Base-by-base conservation (phyloP, 2,329 filamentous ascomycete species). In the Penicillium sp. region DNA sequence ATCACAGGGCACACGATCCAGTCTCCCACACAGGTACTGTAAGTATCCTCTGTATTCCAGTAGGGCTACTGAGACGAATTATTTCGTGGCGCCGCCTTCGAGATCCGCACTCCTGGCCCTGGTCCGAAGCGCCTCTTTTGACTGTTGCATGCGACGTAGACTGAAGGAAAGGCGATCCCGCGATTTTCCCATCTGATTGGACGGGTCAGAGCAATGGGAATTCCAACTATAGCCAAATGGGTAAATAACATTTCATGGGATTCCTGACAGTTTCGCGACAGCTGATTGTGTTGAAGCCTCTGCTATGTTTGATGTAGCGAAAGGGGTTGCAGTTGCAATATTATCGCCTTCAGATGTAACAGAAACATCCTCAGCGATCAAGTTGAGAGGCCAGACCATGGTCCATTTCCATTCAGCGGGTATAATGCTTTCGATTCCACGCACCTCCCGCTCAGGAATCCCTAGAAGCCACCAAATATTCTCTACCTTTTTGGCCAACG, bases 371-470 rank as follows among this genome's bases (percentile, higher is more conserved):
- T 54, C 31, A 12, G 56, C 49, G 6, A 61, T 33, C 1, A 61
- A 22, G 11, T 37, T 55, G 14, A 58, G 40, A 42, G 64, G 60
- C 62, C 64, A 64, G 33, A 55, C 42, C 59, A 67, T 62, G 25
- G 64, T 52, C 46, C 60, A 60, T 46, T 61, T 62, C 66, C 65
- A 68, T 26, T 62, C 58, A 20, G 44, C 23, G 1, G 64, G 62
- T 29, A 68, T 44, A 8, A 67, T 56, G 11, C 56, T 60, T n/a
- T 58, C 53, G 25, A 68, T 61, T 1, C 65, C 66, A 25, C 46
- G 49, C 11, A 67, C 57, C 41, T 68, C 65, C 35, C 59, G 57
- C 50, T 56, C 53, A 1, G 63, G 64, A 12, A 60, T 63, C 6
- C 61, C 58, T 2, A 51, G 54, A 14, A 68, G 55, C 58, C 58